phyloP scores from a whole-genome alignment of 2,329 filamentous ascomycete genomes.

The Albifimbria verrucaria region DNA sequence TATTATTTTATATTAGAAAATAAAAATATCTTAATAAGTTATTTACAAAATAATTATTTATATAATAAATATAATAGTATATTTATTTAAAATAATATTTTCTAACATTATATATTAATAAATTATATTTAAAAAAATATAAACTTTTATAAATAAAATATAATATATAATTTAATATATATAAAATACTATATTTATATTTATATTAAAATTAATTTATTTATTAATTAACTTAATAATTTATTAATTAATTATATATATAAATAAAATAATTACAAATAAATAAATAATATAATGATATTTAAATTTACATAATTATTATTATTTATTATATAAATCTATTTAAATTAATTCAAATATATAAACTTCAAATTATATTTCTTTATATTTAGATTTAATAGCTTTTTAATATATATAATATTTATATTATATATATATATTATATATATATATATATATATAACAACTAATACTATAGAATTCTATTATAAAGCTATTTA shows the following conservation, averaged over 20 bases:
- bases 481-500: background rate
- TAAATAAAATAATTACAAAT: background rate
- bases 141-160: conserved; percentile 1
- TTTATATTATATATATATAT: conserved; percentile 1
- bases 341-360: background rate
- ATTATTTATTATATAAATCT: background rate
- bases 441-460: conserved; percentile 1
- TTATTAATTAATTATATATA: conserved; percentile 1
- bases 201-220: conserved; percentile 4
- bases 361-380: background rate
- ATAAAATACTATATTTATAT: background rate
- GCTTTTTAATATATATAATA: conserved; percentile 1
- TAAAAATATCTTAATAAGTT: background rate
- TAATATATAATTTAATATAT: conserved; percentile 1
- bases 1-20: no score
- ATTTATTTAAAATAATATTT: conserved; percentile 2
- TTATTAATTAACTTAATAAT: background rate
- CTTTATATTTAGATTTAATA: background rate
- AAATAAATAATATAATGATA: conserved; percentile 4
- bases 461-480: conserved; percentile 1
- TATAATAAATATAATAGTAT: conserved; percentile 1
- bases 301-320: background rate
- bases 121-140: conserved; percentile 3
- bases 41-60: conserved; percentile 1
- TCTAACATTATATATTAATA: conserved; percentile 2